These are phyloP conservation scores for Bothriochloa decipiens DNA, from an alignment of 176 grass and related monocot genomes.

Conservation along the genomic window DNA sequence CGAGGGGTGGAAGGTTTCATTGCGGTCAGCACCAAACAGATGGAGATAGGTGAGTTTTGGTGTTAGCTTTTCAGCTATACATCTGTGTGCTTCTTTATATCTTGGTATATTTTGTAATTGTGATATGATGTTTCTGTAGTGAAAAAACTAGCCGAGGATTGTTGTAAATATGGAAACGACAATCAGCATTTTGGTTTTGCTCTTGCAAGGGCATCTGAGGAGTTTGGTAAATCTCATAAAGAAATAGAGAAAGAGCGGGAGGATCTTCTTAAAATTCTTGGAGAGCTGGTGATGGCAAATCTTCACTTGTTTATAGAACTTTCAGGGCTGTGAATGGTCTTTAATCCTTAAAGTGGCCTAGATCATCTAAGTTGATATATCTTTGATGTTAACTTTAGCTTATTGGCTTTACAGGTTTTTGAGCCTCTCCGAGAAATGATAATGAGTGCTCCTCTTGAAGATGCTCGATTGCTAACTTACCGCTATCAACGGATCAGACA, in stretches of 20 bases:
- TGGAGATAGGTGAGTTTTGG: constrained; percentile 73
- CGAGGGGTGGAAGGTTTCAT: constrained; percentile 81
- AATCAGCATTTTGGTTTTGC: constrained; percentile 71
- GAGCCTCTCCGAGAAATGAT: constrained; percentile 93
- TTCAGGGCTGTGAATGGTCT: constrained; percentile 19
- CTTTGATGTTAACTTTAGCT: constrained; percentile 4
- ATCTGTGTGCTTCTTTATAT: constrained; percentile 3
- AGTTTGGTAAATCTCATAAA: constrained; percentile 82
- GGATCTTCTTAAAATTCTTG: constrained; percentile 77
- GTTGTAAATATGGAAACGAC: constrained; percentile 87
- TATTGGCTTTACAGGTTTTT: constrained; percentile 62
- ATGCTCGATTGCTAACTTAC: constrained; percentile 88
- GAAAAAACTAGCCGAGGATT: constrained; percentile 86
- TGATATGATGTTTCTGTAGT: constrained; percentile 54
- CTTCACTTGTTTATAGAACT: constrained; percentile 32
- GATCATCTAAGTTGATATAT: constrained; percentile 12
- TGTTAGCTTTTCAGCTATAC: not conserved
- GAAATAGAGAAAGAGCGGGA: constrained; percentile 86
- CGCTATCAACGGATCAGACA: constrained; percentile 96
- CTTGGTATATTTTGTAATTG: constrained; percentile 7
- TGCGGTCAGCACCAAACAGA: constrained; percentile 92
- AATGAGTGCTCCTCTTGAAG: constrained; percentile 95
- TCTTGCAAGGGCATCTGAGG: constrained; percentile 73
- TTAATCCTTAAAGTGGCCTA: not conserved
- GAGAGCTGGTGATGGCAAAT: constrained; percentile 66